Evolutionary conservation across 2,329 filamentous ascomycete genomes (phyloP).

Genomic region (Penicillium griseofulvum): DNA sequence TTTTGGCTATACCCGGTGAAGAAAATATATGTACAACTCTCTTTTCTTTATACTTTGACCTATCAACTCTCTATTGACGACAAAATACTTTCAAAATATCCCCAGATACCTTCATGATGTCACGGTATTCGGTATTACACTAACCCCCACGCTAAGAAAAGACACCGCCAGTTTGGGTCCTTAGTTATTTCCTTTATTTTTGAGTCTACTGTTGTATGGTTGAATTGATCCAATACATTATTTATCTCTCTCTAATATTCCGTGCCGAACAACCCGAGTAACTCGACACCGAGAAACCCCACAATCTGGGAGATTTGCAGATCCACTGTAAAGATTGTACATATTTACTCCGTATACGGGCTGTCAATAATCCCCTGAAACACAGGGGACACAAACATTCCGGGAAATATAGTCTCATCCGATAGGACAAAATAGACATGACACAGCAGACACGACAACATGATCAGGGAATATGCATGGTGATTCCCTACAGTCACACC

Average conservation of each 20-base stretch:
- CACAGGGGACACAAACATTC: not conserved
- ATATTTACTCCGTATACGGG: not conserved
- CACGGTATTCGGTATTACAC: conserved; percentile 3
- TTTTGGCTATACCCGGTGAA: no score
- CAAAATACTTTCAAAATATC: not conserved
- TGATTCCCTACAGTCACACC: not conserved
- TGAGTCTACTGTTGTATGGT: not conserved
- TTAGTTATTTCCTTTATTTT: not conserved
- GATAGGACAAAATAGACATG: not conserved
- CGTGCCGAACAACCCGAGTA: not conserved
- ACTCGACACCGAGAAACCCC: not conserved
- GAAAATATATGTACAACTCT: no score
- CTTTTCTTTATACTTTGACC: not conserved
- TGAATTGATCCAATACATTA: not conserved
- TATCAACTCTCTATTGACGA: not conserved
- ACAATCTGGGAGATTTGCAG: not conserved
- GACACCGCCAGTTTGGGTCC: not conserved
- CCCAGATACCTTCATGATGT: not conserved
- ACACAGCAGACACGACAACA: not conserved
- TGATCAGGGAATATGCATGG: not conserved
- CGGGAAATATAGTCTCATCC: not conserved
- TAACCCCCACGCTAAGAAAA: conserved; percentile 7
- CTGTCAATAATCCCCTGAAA: conserved; percentile 1
- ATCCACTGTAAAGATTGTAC: not conserved
- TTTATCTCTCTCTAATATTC: not conserved